A percentile compares a stretch with the other conserved stretches of the same genome.
These are phyloP conservation scores for Lupinus albus DNA, from an alignment of 306 rosid species.

Conservation along the genomic window DNA sequence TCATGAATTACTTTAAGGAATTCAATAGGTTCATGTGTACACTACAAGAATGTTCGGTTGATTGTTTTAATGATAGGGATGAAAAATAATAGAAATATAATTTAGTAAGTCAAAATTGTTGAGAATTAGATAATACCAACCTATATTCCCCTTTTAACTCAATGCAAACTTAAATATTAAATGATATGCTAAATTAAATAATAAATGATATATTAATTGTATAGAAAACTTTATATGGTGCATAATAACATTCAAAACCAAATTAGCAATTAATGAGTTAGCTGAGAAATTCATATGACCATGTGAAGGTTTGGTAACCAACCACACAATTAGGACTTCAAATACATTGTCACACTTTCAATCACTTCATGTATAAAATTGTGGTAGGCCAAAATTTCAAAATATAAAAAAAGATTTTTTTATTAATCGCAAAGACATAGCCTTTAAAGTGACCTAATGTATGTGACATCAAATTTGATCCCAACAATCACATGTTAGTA, in stretches of 20 bases:
- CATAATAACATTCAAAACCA: too few species aligned
- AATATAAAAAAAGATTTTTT: too few species aligned
- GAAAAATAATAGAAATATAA: background rate
- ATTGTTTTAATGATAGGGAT: background rate
- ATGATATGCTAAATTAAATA: too few species aligned
- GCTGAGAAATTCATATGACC: conserved; percentile 37
- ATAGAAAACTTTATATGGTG: too few species aligned
- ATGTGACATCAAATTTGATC: too few species aligned
- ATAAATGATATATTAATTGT: too few species aligned
- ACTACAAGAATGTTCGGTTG: background rate
- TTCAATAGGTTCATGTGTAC: background rate
- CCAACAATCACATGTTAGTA: too few species aligned
- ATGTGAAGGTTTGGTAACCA: conserved; percentile 40
- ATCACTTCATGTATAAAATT: too few species aligned
- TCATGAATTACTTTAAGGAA: background rate
- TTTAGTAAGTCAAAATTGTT: background rate
- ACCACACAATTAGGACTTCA: conserved; percentile 9
- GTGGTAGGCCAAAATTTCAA: too few species aligned
- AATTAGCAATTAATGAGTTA: conserved; percentile 4
- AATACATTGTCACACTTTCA: too few species aligned
- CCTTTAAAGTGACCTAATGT: too few species aligned
- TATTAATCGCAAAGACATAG: too few species aligned
- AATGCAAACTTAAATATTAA: background rate
- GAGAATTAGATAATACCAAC: background rate
- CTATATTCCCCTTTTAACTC: background rate